These are phyloP conservation scores for Kregervanrija pseudodelftensis DNA, from an alignment of 805 yeast genomes.

Conservation along the genomic window DNA sequence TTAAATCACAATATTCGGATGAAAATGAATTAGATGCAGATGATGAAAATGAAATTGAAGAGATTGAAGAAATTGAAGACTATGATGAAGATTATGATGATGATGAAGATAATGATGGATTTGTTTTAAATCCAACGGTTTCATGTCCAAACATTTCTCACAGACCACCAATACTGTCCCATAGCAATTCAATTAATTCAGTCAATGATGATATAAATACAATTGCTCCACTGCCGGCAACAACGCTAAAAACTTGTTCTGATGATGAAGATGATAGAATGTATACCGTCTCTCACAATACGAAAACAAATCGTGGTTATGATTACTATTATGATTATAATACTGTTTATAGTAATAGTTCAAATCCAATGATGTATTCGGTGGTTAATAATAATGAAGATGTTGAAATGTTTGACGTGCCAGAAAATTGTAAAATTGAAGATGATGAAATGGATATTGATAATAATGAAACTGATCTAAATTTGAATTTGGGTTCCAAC, in stretches of 20 bases:
- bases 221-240: conserved; percentile 78
- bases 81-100: conserved; percentile 17
- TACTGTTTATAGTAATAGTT: conserved; percentile 56
- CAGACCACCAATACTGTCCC: conserved; percentile 16
- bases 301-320: conserved; percentile 64
- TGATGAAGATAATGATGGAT: conserved; percentile 22
- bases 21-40: conserved; percentile 17
- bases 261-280: conserved; percentile 44
- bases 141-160: conserved; percentile 20
- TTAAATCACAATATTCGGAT: too few relatives aligned
- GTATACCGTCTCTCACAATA: conserved; percentile 63
- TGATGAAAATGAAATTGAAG: conserved; percentile 4
- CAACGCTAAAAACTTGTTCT: conserved; percentile 70
- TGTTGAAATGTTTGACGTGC: conserved; percentile 32
- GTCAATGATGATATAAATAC: conserved; percentile 31
- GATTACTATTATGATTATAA: conserved; percentile 78
- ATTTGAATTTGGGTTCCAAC: neutral
- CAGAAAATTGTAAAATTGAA: conserved; percentile 32
- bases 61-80: neutral
- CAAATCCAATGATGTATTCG: conserved; percentile 32
- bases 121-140: conserved; percentile 16
- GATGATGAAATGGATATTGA: conserved; percentile 24
- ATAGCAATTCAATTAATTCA: conserved; percentile 2
- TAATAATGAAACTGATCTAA: conserved; percentile 1
- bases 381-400: conserved; percentile 14